phyloP scores from a whole-genome alignment of 2,329 filamentous ascomycete genomes.

The Harringtonia aguacate region DNA sequence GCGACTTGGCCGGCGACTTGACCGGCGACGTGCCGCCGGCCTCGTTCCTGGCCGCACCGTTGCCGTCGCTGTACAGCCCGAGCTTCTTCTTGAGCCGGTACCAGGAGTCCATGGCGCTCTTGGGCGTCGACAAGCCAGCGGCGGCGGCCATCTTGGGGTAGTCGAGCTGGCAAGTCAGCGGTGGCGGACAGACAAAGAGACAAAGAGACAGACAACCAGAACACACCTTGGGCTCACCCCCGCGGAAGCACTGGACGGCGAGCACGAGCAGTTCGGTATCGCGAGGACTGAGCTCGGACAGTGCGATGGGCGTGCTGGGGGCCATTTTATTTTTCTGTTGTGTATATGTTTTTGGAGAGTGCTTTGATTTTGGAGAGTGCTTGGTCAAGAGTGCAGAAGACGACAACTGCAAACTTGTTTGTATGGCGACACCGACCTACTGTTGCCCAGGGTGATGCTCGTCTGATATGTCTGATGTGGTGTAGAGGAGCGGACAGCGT shows the following conservation, averaged over 20 bases:
- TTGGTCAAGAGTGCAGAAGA: too few species aligned
- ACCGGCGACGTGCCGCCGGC: background rate
- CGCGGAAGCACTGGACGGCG: conserved; percentile 2
- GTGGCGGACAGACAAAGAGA: background rate
- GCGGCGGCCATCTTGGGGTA: conserved; percentile 1
- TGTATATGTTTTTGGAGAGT: too few species aligned
- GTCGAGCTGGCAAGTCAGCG: conserved; percentile 1
- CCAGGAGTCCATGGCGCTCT: conserved; percentile 5
- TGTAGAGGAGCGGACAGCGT: too few species aligned
- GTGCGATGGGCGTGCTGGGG: too few species aligned
- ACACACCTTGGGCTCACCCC: conserved; percentile 5
- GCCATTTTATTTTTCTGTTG: too few species aligned
- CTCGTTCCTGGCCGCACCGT: background rate
- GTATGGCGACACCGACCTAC: too few species aligned
- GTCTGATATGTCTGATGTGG: too few species aligned
- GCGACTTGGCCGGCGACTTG: background rate
- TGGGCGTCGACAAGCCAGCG: background rate
- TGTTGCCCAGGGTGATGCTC: too few species aligned
- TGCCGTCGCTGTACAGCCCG: too few species aligned
- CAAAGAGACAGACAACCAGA: too few species aligned
- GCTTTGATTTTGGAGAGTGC: too few species aligned
- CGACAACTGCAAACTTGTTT: too few species aligned
- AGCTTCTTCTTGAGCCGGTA: conserved; percentile 6
- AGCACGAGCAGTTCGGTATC: conserved; percentile 4
- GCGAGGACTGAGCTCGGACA: background rate